Conservation (phyloP, 1,284 basidiomycete species). For the Trichosporon sp. region DNA sequence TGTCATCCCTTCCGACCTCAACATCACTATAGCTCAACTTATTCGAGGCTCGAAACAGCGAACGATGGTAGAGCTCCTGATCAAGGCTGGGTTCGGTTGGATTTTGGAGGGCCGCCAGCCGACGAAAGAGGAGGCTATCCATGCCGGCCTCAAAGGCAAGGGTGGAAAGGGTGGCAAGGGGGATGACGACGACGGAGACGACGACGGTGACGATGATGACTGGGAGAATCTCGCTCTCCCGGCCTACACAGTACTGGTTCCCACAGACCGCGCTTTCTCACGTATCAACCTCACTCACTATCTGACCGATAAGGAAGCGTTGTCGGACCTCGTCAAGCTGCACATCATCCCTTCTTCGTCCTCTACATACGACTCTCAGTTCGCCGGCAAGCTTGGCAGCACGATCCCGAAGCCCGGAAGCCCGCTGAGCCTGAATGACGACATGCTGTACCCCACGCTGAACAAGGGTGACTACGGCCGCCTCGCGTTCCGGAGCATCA, state of each 20-base stretch:
- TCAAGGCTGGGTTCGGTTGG: conserved; percentile 81
- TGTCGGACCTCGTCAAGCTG: conserved; percentile 72
- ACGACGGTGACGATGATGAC: conserved; percentile 42
- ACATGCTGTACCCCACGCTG: conserved; percentile 68
- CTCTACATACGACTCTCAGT: background rate
- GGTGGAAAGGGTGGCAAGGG: conserved; percentile 53
- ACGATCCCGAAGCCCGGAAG: conserved; percentile 43
- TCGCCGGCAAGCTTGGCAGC: background rate
- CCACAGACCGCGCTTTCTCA: conserved; percentile 88
- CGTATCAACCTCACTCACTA: conserved; percentile 77
- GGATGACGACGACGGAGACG: conserved; percentile 20
- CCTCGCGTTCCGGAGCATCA: conserved; percentile 61
- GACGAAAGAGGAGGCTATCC: conserved; percentile 53
- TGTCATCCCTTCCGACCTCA: conserved; percentile 79
- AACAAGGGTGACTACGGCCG: conserved; percentile 67
- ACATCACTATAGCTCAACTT: conserved; percentile 82
- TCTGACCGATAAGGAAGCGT: conserved; percentile 58
- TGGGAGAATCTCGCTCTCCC: conserved; percentile 38
- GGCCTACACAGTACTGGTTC: conserved; percentile 76
- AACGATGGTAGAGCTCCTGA: conserved; percentile 80
- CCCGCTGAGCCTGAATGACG: conserved; percentile 67
- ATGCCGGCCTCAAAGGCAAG: conserved; percentile 43
- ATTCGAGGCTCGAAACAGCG: conserved; percentile 78
- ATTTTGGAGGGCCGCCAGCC: conserved; percentile 77
- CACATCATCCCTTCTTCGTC: conserved; percentile 68